Percentiles rank a stretch among this genome's conserved stretches.
Evolutionary conservation across 306 rosid species (phyloP).

Genomic region (Dryas drummondii): DNA sequence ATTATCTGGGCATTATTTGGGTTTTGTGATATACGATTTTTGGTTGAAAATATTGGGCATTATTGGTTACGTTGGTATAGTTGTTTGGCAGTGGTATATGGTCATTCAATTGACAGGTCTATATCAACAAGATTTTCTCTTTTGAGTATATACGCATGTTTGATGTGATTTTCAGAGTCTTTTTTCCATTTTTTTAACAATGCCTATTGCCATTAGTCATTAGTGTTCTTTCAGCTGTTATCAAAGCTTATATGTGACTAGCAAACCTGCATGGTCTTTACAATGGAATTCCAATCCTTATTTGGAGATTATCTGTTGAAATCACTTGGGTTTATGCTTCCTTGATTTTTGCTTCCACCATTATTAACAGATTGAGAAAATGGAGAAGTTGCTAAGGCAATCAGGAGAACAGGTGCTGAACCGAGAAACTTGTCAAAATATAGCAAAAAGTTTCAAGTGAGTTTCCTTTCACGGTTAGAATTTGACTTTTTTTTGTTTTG

Average conservation of each 20-base stretch:
- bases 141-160: not conserved
- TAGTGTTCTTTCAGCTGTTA: no score
- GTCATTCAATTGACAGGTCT: not conserved
- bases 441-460: slow-evolving; percentile 65
- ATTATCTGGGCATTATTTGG: not conserved
- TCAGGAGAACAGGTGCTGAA: slow-evolving; percentile 42
- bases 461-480: slow-evolving; percentile 29
- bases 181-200: not conserved
- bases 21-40: not conserved
- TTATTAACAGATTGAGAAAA: slow-evolving; percentile 61
- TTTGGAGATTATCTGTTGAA: not conserved
- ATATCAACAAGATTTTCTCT: not conserved
- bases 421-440: slow-evolving; percentile 52
- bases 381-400: slow-evolving; percentile 61
- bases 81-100: not conserved
- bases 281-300: not conserved
- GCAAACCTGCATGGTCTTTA: not conserved
- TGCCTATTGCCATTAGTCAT: not conserved
- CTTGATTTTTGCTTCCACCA: not conserved
- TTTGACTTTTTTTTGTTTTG: not conserved
- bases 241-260: no score
- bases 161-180: not conserved
- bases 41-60: not conserved
- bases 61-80: not conserved
- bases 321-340: not conserved